Evolutionary conservation across 139 green algal genomes (phyloP).

Genomic region (Chlamydomonas schloesseri): DNA sequence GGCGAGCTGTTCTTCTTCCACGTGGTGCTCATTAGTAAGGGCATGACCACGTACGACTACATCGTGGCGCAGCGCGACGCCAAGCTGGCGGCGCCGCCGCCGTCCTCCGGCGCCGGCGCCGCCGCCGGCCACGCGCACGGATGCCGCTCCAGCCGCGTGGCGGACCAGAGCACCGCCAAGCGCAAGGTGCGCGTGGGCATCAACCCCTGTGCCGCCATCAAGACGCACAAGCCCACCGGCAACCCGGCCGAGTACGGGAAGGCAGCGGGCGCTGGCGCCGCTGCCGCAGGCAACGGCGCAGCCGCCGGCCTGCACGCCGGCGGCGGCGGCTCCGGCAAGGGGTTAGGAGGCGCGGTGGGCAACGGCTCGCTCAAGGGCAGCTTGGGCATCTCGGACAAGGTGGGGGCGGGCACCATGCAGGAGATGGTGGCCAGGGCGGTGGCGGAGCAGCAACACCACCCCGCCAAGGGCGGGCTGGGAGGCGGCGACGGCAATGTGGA

Average conservation of each 20-base stretch:
- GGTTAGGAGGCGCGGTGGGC: neutral
- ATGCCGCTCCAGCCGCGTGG: constrained; percentile 8
- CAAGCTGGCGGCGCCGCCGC: neutral
- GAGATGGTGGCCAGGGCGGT: constrained; percentile 17
- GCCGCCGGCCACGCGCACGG: neutral
- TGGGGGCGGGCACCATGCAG: neutral
- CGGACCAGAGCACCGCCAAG: constrained; percentile 7
- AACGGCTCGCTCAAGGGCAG: constrained; percentile 4
- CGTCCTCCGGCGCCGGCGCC: neutral
- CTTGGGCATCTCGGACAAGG: constrained; percentile 8
- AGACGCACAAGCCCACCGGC: neutral
- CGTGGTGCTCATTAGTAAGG: constrained; percentile 66
- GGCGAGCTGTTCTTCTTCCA: constrained; percentile 80
- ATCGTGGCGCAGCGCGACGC: constrained; percentile 65
- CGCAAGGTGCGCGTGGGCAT: constrained; percentile 40
- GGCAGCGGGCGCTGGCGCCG: neutral
- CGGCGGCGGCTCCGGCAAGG: no score
- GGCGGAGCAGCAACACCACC: constrained; percentile 1
- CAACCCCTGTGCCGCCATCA: constrained; percentile 50
- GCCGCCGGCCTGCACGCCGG: no score
- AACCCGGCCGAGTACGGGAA: neutral
- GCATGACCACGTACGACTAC: constrained; percentile 83
- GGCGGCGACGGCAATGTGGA: no score
- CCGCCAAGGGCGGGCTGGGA: no score
- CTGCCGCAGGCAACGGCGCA: no score